phyloP scores from a whole-genome alignment of 768 basidiomycete species.

The Tephrocybe sp. region DNA sequence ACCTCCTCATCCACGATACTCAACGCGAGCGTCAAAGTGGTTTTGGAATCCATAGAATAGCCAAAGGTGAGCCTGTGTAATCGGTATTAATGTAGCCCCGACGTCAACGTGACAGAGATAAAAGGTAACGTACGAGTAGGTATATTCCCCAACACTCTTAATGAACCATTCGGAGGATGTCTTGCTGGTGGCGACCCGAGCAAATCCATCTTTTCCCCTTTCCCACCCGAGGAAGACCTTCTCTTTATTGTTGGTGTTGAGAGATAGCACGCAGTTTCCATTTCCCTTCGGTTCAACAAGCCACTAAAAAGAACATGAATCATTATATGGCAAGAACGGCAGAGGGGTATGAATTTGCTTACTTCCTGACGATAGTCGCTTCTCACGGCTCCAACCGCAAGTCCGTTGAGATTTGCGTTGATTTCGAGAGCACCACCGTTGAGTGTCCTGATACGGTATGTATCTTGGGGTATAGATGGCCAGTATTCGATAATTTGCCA shows the following conservation, averaged over 20 bases:
- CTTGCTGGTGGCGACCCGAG: not conserved
- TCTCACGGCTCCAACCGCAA: constrained; percentile 3
- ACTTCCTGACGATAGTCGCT: constrained; percentile 7
- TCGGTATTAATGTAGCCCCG: too few species aligned
- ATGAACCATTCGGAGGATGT: constrained; percentile 6
- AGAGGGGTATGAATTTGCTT: not conserved
- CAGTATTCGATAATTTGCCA: constrained; percentile 8
- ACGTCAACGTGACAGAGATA: not conserved
- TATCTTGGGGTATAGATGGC: constrained; percentile 4
- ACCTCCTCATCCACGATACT: constrained; percentile 7
- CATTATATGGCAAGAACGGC: not conserved
- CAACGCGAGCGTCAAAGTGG: constrained; percentile 3
- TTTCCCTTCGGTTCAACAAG: constrained; percentile 7
- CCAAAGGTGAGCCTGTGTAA: not conserved
- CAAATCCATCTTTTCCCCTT: constrained; percentile 6
- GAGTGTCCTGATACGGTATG: constrained; percentile 6
- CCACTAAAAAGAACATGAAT: not conserved
- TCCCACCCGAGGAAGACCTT: constrained; percentile 7
- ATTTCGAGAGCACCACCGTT: constrained; percentile 8
- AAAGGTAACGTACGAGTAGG: not conserved
- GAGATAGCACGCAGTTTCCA: constrained; percentile 5
- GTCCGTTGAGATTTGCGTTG: not conserved
- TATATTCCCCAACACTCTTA: constrained; percentile 4
- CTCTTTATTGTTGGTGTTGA: not conserved
- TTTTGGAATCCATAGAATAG: not conserved